Evolutionary conservation across 2,329 filamentous ascomycete species (phyloP), one percentile per base, ranked within the genome.

Genomic region (Septoria linicola): DNA sequence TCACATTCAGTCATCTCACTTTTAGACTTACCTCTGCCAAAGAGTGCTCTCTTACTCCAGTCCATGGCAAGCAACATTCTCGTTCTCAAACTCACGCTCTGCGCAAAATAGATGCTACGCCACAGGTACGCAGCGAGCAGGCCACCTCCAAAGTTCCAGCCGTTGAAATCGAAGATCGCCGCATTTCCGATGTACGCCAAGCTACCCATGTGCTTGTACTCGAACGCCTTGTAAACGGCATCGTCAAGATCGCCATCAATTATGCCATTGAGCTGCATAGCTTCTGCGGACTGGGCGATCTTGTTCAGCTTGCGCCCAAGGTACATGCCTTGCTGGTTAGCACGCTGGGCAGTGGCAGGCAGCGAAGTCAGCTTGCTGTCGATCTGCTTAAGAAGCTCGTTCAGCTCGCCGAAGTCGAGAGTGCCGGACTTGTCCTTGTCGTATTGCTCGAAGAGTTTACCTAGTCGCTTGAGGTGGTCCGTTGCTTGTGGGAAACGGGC

Each of bases 141-240:
- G 0, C 93, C 93, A 43, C 93, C 93, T 1, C 83, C 83, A 51
- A 93, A 73, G 62, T 79, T 91, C 76, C 86, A 80, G 0, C 89
- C 91, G 36, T 85, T 81, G 47, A 93, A 82, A 68, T 99, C 93
- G 64, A 99, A 99, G 34, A 99, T 85, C 3, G 93, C 93, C 6
- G 90, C 91, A 69, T 99, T 99, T 37, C 95, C 95, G 60, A 99
- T 84, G 65, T 99, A 99, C 4, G 95, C 93, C 63, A 99, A 73
- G 60, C 84, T 93, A 17, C 95, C 93, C 17, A 99, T 79, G 67
- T 99, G 92, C 64, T 79, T 85, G 71, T 99, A 99, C 70, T 95
- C 87, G 66, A 99, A 99, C 0, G 93, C 88, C 70, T 88, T 92
- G 76, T 96, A 97, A 10, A 93, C 84, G 1, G 90, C 87, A 39